Evolutionary conservation across 352 stramenopile genomes (phyloP).

Genomic region (Pythium insidiosum): DNA sequence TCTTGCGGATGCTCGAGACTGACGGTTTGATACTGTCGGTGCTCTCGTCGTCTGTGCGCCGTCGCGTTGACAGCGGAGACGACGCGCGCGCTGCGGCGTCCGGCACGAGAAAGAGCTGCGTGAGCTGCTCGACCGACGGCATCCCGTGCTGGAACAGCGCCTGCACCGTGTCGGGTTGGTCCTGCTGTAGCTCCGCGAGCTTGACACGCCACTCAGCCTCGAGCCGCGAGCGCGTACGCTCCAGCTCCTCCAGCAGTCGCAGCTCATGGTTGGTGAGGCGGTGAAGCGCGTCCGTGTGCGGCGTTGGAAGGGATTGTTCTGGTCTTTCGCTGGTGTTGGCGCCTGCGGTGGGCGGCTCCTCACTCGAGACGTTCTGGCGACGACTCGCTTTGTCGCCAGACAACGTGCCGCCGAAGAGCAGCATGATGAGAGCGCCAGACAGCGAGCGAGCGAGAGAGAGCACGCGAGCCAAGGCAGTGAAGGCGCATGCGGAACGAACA

Average conservation of each 20-base stretch:
- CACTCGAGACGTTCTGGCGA: not conserved
- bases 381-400: constrained; percentile 15
- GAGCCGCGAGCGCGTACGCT: constrained; percentile 57
- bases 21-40: not conserved
- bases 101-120: constrained; percentile 24
- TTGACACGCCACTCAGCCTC: constrained; percentile 66
- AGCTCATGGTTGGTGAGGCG: constrained; percentile 74
- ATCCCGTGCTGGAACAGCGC: constrained; percentile 14
- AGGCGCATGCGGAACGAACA: too few relatives aligned
- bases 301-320: constrained; percentile 21
- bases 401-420: constrained; percentile 67
- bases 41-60: constrained; percentile 21
- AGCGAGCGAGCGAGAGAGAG: not conserved
- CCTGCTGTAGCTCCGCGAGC: constrained; percentile 32
- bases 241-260: constrained; percentile 67
- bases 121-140: constrained; percentile 29
- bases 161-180: constrained; percentile 25
- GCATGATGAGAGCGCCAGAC: constrained; percentile 21
- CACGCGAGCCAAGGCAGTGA: too few relatives aligned
- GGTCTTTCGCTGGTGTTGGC: constrained; percentile 1
- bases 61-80: constrained; percentile 2
- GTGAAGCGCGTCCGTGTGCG: constrained; percentile 55
- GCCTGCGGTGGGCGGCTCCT: not conserved
- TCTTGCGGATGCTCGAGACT: constrained; percentile 28
- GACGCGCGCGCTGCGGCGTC: constrained; percentile 2